A percentile compares a stretch with the other conserved stretches of the same genome.
Evolutionary conservation across 768 basidiomycete genomes (phyloP).

Genomic region (Calocybe cyanea): DNA sequence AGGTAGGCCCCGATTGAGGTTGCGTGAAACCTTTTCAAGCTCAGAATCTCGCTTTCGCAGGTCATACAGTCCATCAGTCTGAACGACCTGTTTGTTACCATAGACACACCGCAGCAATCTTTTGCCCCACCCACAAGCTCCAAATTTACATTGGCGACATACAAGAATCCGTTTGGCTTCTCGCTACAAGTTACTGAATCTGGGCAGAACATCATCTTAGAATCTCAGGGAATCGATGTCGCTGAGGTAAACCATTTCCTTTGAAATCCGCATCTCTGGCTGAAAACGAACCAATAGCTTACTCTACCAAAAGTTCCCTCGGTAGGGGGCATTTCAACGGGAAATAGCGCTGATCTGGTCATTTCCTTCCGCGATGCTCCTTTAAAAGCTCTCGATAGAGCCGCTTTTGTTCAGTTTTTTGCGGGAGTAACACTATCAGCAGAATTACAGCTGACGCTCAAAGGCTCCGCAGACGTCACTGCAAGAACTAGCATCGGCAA

Average conservation of each 20-base stretch:
- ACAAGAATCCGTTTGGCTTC: conserved; percentile 77
- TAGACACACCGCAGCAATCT: conserved; percentile 48
- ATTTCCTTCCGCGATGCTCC: conserved; percentile 56
- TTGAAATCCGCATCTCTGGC: neutral
- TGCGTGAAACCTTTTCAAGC: neutral
- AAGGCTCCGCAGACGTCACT: conserved; percentile 54
- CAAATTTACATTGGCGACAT: conserved; percentile 48
- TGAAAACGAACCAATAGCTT: conserved; percentile 33
- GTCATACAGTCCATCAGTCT: conserved; percentile 64
- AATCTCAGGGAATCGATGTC: conserved; percentile 41
- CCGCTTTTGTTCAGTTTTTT: conserved; percentile 54
- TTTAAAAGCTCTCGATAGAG: conserved; percentile 52
- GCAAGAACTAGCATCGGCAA: conserved; percentile 63
- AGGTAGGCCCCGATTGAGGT: conserved; percentile 26
- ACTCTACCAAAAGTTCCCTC: conserved; percentile 44
- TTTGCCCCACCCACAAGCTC: conserved; percentile 62
- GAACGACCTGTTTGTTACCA: conserved; percentile 50
- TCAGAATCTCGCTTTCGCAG: conserved; percentile 21
- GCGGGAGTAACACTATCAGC: conserved; percentile 51
- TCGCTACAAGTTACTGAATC: conserved; percentile 59
- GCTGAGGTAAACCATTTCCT: conserved; percentile 40
- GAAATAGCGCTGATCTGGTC: conserved; percentile 56
- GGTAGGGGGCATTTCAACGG: conserved; percentile 64
- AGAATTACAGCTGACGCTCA: conserved; percentile 43
- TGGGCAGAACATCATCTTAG: conserved; percentile 51